A percentile compares a stretch with the other conserved stretches of the same genome.
Conservation (phyloP, 2,329 filamentous ascomycete genomes). For the Curvularia verruculosa region DNA sequence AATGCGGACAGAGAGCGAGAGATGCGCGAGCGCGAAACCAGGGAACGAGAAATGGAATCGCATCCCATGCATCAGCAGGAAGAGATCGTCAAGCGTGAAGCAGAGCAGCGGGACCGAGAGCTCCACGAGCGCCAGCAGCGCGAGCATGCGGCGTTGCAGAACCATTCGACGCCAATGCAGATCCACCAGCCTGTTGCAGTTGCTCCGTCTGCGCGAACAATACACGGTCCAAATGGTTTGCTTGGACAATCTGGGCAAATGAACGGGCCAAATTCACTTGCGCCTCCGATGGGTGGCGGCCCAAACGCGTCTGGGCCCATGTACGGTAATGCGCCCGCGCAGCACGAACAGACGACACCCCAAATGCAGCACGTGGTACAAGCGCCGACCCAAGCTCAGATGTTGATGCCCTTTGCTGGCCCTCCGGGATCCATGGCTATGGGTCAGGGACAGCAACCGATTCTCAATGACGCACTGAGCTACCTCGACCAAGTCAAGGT, state of each 20-base stretch:
- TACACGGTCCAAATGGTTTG: conserved; percentile 90
- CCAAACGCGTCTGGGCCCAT: conserved; percentile 67
- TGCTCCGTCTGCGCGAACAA: conserved; percentile 73
- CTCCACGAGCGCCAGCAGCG: conserved; percentile 63
- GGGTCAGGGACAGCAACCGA: conserved; percentile 82
- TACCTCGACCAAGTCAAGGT: conserved; percentile 99
- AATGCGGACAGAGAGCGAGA: conserved; percentile 55
- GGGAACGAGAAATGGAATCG: conserved; percentile 62
- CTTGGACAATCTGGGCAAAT: conserved; percentile 65
- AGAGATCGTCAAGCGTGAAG: conserved; percentile 56
- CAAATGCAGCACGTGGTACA: conserved; percentile 67
- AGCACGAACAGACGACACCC: conserved; percentile 60
- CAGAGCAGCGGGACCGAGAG: conserved; percentile 62
- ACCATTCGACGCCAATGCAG: conserved; percentile 83
- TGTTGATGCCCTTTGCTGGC: conserved; percentile 57
- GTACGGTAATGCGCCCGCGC: conserved; percentile 74
- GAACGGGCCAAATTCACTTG: conserved; percentile 56
- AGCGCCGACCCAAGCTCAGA: conserved; percentile 59
- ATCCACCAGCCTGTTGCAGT: conserved; percentile 91
- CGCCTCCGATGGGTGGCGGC: conserved; percentile 61
- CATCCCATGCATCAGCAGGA: conserved; percentile 58
- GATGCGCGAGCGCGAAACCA: conserved; percentile 50
- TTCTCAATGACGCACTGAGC: conserved; percentile 85
- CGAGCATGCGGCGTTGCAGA: conserved; percentile 79
- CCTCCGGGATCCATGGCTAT: conserved; percentile 62